These are phyloP conservation scores for Coemansia interrupta DNA, from an alignment of 192 early-diverging fungal genomes.

Conservation along the genomic window DNA sequence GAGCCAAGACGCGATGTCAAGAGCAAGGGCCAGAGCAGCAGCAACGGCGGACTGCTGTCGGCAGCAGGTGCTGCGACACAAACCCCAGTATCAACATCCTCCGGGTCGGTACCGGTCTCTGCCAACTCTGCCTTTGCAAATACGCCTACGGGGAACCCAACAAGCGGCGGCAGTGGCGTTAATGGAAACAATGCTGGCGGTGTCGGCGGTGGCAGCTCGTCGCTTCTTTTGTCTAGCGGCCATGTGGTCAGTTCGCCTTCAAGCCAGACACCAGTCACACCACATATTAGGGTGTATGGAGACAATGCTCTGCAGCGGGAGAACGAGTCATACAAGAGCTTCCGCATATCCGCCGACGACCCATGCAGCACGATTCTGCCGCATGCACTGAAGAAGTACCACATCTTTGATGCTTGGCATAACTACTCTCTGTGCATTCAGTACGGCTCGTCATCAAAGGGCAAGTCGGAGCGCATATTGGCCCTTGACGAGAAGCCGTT, in stretches of 20 bases:
- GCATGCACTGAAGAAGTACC: slow-evolving; percentile 86
- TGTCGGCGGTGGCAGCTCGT: slow-evolving; percentile 16
- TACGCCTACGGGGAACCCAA: too few relatives aligned
- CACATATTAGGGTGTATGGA: slow-evolving; percentile 79
- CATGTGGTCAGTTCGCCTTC: slow-evolving; percentile 19
- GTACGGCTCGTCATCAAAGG: slow-evolving; percentile 55
- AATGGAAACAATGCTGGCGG: background rate
- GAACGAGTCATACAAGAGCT: slow-evolving; percentile 79
- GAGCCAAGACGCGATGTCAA: slow-evolving; percentile 35
- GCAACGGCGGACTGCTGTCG: background rate
- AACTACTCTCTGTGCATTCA: slow-evolving; percentile 81
- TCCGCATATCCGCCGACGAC: slow-evolving; percentile 77
- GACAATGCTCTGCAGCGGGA: slow-evolving; percentile 64
- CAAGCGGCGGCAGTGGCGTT: background rate
- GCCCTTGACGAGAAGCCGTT: slow-evolving; percentile 75
- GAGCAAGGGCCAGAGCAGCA: background rate
- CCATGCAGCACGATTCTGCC: slow-evolving; percentile 82
- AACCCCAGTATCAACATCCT: too few relatives aligned
- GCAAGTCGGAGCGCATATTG: slow-evolving; percentile 62
- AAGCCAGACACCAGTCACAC: slow-evolving; percentile 40
- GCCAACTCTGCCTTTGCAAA: too few relatives aligned
- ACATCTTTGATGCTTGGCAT: slow-evolving; percentile 81
- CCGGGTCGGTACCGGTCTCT: too few relatives aligned
- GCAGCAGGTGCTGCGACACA: too few relatives aligned
- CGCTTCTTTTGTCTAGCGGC: slow-evolving; percentile 30